These are phyloP conservation scores for Eucalyptus fibrosa DNA, from an alignment of 345 rosid species.

Conservation along the genomic window DNA sequence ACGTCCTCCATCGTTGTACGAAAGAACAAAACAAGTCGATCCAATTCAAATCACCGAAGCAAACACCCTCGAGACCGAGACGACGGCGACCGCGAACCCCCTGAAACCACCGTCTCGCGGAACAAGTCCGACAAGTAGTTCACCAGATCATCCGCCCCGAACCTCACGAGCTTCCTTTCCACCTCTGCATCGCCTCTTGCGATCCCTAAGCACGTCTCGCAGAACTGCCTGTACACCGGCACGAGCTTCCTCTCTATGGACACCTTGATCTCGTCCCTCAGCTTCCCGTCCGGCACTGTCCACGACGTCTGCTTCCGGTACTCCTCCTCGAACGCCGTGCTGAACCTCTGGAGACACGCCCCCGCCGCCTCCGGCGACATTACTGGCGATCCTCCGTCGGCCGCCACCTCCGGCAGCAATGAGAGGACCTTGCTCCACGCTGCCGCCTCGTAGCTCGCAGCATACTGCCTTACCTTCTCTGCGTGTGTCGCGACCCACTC, in stretches of 20 bases:
- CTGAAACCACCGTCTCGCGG: neutral
- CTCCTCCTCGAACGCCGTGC: conserved; percentile 10
- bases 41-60: neutral
- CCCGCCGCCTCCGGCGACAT: neutral
- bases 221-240: conserved; percentile 2
- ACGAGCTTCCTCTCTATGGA: conserved; percentile 4
- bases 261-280: conserved; percentile 12
- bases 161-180: neutral
- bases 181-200: neutral
- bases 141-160: conserved; percentile 10
- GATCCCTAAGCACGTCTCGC: neutral
- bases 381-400: neutral
- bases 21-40: neutral
- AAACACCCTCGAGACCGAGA: neutral
- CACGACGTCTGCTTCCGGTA: conserved; percentile 10
- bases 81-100: neutral
- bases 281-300: conserved; percentile 9
- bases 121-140: conserved; percentile 15
- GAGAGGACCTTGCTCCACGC: conserved; percentile 4
- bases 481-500: conserved; percentile 7
- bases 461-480: conserved; percentile 3
- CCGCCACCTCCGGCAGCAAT: neutral
- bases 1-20: neutral
- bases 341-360: conserved; percentile 4
- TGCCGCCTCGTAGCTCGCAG: neutral